Percentiles rank a stretch among this genome's conserved stretches.
These are phyloP conservation scores for Fraxinus xanthoxyloides DNA, from an alignment of 305 asterid genomes.

Conservation along the genomic window DNA sequence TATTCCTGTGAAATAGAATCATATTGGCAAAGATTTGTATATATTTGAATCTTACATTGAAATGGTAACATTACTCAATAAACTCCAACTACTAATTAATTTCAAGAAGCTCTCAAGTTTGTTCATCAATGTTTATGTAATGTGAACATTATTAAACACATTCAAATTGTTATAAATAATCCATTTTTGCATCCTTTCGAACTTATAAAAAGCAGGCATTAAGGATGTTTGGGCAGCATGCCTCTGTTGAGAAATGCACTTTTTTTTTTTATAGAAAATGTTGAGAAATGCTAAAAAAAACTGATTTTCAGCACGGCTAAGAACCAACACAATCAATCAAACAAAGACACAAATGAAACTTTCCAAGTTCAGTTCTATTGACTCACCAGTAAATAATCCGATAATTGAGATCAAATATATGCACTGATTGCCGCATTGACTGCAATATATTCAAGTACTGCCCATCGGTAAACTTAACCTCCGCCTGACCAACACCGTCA, in stretches of 20 bases:
- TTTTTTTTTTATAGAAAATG: no score
- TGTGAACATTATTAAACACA: background rate
- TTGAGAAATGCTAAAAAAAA: background rate
- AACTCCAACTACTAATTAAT: background rate
- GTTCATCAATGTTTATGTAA: background rate
- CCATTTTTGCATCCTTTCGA: background rate
- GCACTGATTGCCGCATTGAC: constrained; percentile 88
- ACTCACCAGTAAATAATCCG: constrained; percentile 85
- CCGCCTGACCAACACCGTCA: constrained; percentile 39
- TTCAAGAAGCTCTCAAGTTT: background rate
- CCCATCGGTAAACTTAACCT: constrained; percentile 58
- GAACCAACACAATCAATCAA: background rate
- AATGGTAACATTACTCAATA: background rate
- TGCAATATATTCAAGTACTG: constrained; percentile 84
- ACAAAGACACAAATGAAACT: background rate
- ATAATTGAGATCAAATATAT: constrained; percentile 53
- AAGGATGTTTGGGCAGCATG: background rate
- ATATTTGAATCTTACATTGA: background rate
- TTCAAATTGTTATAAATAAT: background rate
- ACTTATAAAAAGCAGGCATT: background rate
- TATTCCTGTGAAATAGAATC: constrained; percentile 53
- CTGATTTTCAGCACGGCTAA: background rate
- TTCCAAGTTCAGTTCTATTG: background rate
- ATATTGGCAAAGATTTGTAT: background rate
- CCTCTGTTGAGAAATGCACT: background rate